Conservation (phyloP, 805 yeast genomes). For the Candida berthetii region DNA sequence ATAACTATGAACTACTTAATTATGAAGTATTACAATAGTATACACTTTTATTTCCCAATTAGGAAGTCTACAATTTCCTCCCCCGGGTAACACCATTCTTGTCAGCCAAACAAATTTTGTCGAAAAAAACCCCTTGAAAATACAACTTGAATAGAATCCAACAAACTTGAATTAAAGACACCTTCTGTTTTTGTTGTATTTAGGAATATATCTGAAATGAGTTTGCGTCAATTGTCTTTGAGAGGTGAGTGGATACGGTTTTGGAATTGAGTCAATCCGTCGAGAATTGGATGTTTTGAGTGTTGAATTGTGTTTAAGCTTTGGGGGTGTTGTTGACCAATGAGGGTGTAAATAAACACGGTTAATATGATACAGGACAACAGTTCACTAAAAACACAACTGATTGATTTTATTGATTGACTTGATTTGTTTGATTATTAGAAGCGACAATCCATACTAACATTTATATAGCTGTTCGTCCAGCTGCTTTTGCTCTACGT, state of each 20-base stretch:
- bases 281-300: too few relatives aligned
- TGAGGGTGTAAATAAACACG: too few relatives aligned
- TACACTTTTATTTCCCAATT: background rate
- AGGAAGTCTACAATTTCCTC: slow-evolving; percentile 1
- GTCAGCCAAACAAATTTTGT: slow-evolving; percentile 4
- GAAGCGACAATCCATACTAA: too few relatives aligned
- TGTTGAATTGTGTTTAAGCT: too few relatives aligned
- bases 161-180: background rate
- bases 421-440: too few relatives aligned
- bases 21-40: background rate
- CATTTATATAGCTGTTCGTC: slow-evolving; percentile 13
- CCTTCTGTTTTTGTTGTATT: background rate
- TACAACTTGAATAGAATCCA: background rate
- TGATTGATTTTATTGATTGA: too few relatives aligned
- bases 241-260: slow-evolving; percentile 17
- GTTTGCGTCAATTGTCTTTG: slow-evolving; percentile 22
- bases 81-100: background rate
- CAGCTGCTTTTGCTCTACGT: slow-evolving; percentile 25
- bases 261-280: too few relatives aligned
- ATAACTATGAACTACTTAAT: too few relatives aligned
- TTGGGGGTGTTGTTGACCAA: too few relatives aligned
- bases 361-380: too few relatives aligned
- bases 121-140: background rate
- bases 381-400: too few relatives aligned
- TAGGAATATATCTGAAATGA: slow-evolving; percentile 5